Evolutionary conservation across 805 yeast species (phyloP).

Genomic region (Yarrowia hollandica): DNA sequence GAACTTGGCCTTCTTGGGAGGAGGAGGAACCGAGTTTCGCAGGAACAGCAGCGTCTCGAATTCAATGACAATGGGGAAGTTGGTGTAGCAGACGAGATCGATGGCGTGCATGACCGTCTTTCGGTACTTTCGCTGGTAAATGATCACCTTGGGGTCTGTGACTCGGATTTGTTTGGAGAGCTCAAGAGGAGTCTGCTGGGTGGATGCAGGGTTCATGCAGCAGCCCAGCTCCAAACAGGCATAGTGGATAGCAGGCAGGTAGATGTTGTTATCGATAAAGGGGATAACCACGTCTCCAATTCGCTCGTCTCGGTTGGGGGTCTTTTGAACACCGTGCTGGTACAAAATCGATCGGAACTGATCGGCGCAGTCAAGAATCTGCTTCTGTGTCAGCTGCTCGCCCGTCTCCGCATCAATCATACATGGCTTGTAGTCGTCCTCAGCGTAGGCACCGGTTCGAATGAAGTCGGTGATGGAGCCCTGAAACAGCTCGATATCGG

Average conservation of each 20-base stretch:
- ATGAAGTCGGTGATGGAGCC: slow-evolving; percentile 25
- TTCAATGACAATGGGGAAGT: neutral
- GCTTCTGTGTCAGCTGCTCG: slow-evolving; percentile 7
- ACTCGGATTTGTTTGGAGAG: slow-evolving; percentile 11
- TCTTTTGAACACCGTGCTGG: slow-evolving; percentile 4
- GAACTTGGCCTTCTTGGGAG: slow-evolving; percentile 5
- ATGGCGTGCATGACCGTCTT: neutral
- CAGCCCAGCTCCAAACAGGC: slow-evolving; percentile 15
- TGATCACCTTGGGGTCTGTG: slow-evolving; percentile 1
- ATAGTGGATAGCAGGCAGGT: neutral
- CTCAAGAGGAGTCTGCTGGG: slow-evolving; percentile 4
- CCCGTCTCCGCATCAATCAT: slow-evolving; percentile 15
- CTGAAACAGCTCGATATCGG: slow-evolving; percentile 5
- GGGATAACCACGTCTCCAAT: slow-evolving; percentile 18
- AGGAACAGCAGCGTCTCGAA: slow-evolving; percentile 10
- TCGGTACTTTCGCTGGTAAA: slow-evolving; percentile 12
- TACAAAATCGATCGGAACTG: slow-evolving; percentile 4
- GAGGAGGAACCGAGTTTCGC: neutral
- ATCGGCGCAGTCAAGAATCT: slow-evolving; percentile 6
- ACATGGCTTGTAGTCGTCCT: slow-evolving; percentile 12
- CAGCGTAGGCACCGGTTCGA: neutral
- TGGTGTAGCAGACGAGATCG: slow-evolving; percentile 3
- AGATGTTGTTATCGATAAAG: slow-evolving; percentile 10
- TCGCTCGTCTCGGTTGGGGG: neutral
- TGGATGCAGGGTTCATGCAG: neutral